Evolutionary conservation across 148 eudicot genomes (phyloP), one percentile per base, ranked within the genome.

Genomic region (Limonium bicolor): DNA sequence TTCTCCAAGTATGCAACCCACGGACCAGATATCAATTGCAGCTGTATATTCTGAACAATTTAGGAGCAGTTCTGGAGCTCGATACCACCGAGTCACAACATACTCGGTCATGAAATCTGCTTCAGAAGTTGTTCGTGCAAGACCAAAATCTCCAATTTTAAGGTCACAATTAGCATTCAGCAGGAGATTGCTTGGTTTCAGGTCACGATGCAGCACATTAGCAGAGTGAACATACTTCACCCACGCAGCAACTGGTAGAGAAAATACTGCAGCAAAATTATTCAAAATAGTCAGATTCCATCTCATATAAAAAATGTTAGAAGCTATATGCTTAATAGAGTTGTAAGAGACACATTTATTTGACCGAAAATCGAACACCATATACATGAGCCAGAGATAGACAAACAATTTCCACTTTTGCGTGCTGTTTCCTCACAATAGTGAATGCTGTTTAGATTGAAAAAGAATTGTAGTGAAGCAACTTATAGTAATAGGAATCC

Each of bases 51-150:
- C 76, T 13, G 72, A 66, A 26, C 72, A 71, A 30, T 65, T 71
- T 23, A 71, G 54, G 50, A 71, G 68, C 65, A 71, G 53, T 34
- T 71, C 76, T 6, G 76, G 76, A 9, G 76, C 76, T 42, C 76
- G 53, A 13, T 71, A 71, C 76, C 76, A 71, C 7, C 76, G 67
- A 41, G 76, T 61, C 20, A 71, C 76, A 42, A 71, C 76, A 41
- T 71, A 71, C 52, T 71, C 76, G 5, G 76, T 71, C 76, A 71
- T 71, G 57, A 71, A 49, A 50, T 71, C 76, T 23, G 76, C 62
- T 46, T 71, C 76, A 27, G 76, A 66, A n/a, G 76, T 71, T 27
- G 72, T 71, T 44, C 76, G 65, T 32, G 76, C 76, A 14, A 71
- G 72, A 34, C 76, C 76, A 40, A 71, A 71, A 49, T 71, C 76